Percentiles rank a stretch among this genome's conserved stretches.
phyloP scores from a whole-genome alignment of 768 basidiomycete genomes.

The Kwoniella pini region DNA sequence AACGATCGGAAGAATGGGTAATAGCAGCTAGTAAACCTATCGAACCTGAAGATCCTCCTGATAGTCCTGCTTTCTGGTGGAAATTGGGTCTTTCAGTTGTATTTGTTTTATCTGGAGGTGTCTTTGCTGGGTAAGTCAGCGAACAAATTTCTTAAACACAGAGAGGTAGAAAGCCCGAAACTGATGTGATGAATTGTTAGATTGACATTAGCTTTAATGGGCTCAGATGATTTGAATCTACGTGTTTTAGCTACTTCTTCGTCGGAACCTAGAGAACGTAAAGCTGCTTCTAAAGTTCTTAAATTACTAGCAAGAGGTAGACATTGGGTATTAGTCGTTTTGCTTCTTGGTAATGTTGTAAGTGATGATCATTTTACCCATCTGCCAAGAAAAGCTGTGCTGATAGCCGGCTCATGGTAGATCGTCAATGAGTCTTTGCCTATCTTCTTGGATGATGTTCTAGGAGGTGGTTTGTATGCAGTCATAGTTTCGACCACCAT shows the following conservation, averaged over 20 bases:
- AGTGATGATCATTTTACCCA: constrained; percentile 19
- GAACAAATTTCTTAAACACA: too few species aligned
- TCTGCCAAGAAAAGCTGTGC: neutral
- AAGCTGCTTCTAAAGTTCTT: constrained; percentile 58
- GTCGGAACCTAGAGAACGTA: constrained; percentile 67
- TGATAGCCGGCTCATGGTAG: constrained; percentile 7
- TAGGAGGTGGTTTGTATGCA: constrained; percentile 58
- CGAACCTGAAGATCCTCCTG: constrained; percentile 52
- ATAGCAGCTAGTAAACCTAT: constrained; percentile 17
- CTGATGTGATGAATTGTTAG: constrained; percentile 55
- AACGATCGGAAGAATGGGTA: constrained; percentile 12
- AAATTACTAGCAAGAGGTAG: constrained; percentile 65
- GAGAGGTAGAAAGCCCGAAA: too few species aligned
- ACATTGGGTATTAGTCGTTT: constrained; percentile 92
- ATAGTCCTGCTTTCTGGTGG: constrained; percentile 66
- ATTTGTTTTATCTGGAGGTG: constrained; percentile 81
- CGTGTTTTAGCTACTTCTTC: constrained; percentile 81
- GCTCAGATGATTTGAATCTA: constrained; percentile 85
- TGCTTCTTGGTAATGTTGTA: constrained; percentile 80
- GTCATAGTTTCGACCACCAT: constrained; percentile 54
- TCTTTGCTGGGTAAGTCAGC: constrained; percentile 83
- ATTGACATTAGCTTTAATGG: constrained; percentile 89
- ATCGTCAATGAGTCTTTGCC: constrained; percentile 57
- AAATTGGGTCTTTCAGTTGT: constrained; percentile 68
- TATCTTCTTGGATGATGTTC: constrained; percentile 57